Evolutionary conservation across 441 rosid species (phyloP), one percentile per base, ranked within the genome.

Genomic region (Mallotus japonicus): DNA sequence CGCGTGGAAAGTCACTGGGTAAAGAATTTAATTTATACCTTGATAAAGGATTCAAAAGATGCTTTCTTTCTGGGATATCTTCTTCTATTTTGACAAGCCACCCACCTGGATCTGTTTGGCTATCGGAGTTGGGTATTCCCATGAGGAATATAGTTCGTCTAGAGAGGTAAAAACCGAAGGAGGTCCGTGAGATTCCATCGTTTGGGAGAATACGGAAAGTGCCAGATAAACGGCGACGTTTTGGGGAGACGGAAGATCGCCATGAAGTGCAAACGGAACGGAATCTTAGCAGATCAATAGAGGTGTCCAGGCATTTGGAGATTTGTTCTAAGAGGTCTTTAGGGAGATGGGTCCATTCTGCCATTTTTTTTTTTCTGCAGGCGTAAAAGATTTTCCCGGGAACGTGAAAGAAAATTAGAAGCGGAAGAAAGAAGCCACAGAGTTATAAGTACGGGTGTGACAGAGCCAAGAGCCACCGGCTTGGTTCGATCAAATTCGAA

Each of bases 191-290:
- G 14, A 78, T 72, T n/a, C 89, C 92, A 69, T 83, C 85, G 71
- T 79, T 81, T 3, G 90, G 97, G 78, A 88, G 82, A 71, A 86
- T 79, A 11, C 85, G 90, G 73, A 85, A 81, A 62, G 81, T 78
- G 60, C 78, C 81, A 0, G 88, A 72, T 5, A 78, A 75, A 22
- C 80, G 84, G 69, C 73, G 74, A 14, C 79, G 81, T 46, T 75
- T 80, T 0, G 85, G 85, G 40, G 79, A 55, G 59, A 79, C 77
- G 44, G 90, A 78, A 69, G 84, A 87, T 32, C 95, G 85, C 98
- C 97, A 93, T 55, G 90, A 78, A 51, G 83, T 79, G 74, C 98
- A 93, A 13, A 90, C 86, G 65, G 95, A 84, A 32, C 98, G 98
- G 82, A 87, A 84, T 0, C 89, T 92, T 20, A 73, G 70, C 77